These are phyloP conservation scores for Dothiorella sarmentorum DNA, from an alignment of 2,329 filamentous ascomycete species.

Conservation along the genomic window DNA sequence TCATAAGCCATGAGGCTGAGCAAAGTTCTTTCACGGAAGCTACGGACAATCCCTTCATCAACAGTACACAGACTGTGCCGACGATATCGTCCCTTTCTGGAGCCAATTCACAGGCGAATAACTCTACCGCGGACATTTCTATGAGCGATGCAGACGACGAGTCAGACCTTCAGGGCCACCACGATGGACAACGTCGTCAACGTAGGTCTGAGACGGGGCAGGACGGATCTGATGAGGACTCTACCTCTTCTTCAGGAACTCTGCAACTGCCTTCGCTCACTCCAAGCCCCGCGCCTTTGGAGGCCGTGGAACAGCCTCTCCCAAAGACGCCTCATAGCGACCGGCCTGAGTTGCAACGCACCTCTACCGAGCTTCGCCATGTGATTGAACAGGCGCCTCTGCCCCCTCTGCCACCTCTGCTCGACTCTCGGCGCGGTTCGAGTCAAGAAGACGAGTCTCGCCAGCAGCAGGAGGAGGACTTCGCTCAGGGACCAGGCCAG, in stretches of 20 bases:
- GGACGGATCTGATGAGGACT: constrained; percentile 37
- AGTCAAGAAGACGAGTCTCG: too few relatives aligned
- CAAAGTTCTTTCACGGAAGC: constrained; percentile 25
- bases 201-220: constrained; percentile 24
- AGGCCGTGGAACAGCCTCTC: not conserved
- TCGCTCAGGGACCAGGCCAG: constrained; percentile 23
- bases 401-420: constrained; percentile 5
- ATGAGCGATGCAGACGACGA: constrained; percentile 26
- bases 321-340: not conserved
- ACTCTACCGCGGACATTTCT: not conserved
- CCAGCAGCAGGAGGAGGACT: not conserved
- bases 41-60: constrained; percentile 40
- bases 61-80: constrained; percentile 41
- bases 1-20: not conserved
- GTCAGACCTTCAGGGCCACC: not conserved
- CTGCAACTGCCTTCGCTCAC: constrained; percentile 24
- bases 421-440: not conserved
- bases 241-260: constrained; percentile 28
- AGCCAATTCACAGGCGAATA: not conserved
- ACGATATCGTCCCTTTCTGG: constrained; percentile 27
- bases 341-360: not conserved
- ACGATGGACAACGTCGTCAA: not conserved
- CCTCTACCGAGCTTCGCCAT: constrained; percentile 8
- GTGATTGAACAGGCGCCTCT: constrained; percentile 7
- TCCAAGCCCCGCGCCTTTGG: constrained; percentile 23